Evolutionary conservation across 1,139 yeast genomes (phyloP).

Genomic region (Nakaseomyces glabratus): DNA sequence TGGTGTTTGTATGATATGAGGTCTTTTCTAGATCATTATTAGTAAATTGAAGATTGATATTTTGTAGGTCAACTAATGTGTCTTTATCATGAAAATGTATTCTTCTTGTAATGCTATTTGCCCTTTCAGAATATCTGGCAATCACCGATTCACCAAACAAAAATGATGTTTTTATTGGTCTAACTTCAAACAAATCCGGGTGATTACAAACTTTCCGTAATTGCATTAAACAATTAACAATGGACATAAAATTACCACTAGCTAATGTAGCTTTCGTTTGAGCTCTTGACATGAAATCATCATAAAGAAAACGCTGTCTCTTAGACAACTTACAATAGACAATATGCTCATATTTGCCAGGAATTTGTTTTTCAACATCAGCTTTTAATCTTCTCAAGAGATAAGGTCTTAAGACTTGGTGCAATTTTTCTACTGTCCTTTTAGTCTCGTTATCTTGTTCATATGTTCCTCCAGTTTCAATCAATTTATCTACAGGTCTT

Average conservation of each 20-base stretch:
- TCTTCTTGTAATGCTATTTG: slow-evolving; percentile 38
- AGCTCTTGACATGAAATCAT: slow-evolving; percentile 95
- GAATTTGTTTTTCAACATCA: slow-evolving; percentile 98
- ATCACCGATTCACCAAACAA: slow-evolving; percentile 61
- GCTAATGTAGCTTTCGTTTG: slow-evolving; percentile 90
- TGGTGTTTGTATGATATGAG: slow-evolving; percentile 42
- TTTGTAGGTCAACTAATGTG: slow-evolving; percentile 40
- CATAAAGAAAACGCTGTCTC: slow-evolving; percentile 84
- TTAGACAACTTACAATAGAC: slow-evolving; percentile 87
- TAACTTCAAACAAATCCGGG: slow-evolving; percentile 91
- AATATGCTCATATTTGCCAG: slow-evolving; percentile 92
- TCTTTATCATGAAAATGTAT: slow-evolving; percentile 29
- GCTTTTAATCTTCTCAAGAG: slow-evolving; percentile 82
- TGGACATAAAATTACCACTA: slow-evolving; percentile 89
- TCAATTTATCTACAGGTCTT: slow-evolving; percentile 83
- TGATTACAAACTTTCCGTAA: slow-evolving; percentile 95
- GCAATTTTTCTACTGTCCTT: slow-evolving; percentile 78
- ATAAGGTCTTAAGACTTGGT: slow-evolving; percentile 90
- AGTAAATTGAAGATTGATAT: slow-evolving; percentile 54
- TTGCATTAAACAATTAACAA: slow-evolving; percentile 96
- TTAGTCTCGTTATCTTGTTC: slow-evolving; percentile 59
- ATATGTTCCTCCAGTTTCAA: slow-evolving; percentile 59
- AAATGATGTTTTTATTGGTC: slow-evolving; percentile 89
- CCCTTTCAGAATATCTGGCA: slow-evolving; percentile 40
- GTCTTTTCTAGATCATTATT: slow-evolving; percentile 38